A percentile compares a stretch with the other conserved stretches of the same genome.
These are phyloP conservation scores for Fusarium graminum DNA, from an alignment of 2,329 filamentous ascomycete genomes.

Conservation along the genomic window DNA sequence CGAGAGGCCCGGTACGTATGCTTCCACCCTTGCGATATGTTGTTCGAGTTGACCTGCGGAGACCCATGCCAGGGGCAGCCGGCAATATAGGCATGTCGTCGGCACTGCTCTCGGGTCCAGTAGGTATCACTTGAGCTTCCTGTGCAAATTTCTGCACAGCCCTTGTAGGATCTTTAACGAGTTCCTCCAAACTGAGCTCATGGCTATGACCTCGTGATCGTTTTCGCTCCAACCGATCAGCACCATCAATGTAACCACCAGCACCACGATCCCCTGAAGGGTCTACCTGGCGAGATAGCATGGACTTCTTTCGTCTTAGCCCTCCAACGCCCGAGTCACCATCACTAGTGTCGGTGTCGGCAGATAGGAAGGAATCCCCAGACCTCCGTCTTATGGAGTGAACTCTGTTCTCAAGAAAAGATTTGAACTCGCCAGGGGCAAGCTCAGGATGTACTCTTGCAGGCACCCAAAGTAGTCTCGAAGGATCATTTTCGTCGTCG, in stretches of 20 bases:
- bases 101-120: conserved; percentile 57
- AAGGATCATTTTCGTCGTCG: conserved; percentile 88
- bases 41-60: conserved; percentile 91
- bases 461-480: conserved; percentile 94
- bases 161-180: conserved; percentile 83
- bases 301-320: conserved; percentile 90
- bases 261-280: conserved; percentile 69
- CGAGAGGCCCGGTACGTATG: conserved; percentile 81
- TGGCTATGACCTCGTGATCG: conserved; percentile 70
- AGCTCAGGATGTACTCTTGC: conserved; percentile 94
- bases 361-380: conserved; percentile 74
- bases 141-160: conserved; percentile 77
- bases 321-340: conserved; percentile 71
- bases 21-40: conserved; percentile 90
- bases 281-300: conserved; percentile 93
- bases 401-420: conserved; percentile 92
- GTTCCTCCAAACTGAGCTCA: conserved; percentile 80
- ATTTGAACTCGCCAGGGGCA: conserved; percentile 96
- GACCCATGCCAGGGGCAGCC: conserved; percentile 78
- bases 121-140: conserved; percentile 63
- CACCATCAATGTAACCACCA: conserved; percentile 83
- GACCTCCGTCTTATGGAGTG: conserved; percentile 90
- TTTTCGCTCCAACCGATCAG: conserved; percentile 81
- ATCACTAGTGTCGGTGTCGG: conserved; percentile 64
- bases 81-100: conserved; percentile 92